phyloP scores from a whole-genome alignment of 2,329 filamentous ascomycete species.

The Alternaria viburni region DNA sequence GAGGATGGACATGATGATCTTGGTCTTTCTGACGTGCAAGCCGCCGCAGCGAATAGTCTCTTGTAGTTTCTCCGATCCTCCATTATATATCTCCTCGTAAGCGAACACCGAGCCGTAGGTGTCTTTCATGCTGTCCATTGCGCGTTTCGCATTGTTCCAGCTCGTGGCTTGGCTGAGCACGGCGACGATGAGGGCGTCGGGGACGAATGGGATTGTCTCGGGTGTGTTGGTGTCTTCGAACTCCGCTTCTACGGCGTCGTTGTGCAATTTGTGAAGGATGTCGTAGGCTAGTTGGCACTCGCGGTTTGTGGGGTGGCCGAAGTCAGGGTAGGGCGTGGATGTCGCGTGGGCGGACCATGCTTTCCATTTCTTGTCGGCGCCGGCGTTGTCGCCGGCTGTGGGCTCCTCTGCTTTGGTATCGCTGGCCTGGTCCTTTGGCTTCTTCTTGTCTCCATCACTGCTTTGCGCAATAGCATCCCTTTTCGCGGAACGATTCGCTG shows the following conservation, averaged over 20 bases:
- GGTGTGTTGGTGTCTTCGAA: not conserved
- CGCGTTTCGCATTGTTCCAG: constrained; percentile 12
- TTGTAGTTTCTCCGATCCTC: constrained; percentile 2
- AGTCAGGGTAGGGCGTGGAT: constrained; percentile 9
- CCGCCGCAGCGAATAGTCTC: constrained; percentile 2
- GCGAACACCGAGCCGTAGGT: constrained; percentile 7
- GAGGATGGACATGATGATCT: constrained; percentile 8
- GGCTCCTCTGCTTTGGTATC: not conserved
- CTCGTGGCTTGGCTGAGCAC: constrained; percentile 6
- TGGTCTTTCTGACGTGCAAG: constrained; percentile 4
- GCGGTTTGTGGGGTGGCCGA: constrained; percentile 2
- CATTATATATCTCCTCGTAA: not conserved
- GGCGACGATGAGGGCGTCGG: constrained; percentile 9
- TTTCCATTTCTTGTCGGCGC: constrained; percentile 8
- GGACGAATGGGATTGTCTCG: constrained; percentile 6
- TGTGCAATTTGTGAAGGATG: constrained; percentile 4
- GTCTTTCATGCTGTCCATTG: constrained; percentile 4
- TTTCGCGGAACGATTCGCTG: not conserved
- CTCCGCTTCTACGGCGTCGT: constrained; percentile 6
- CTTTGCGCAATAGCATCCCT: not conserved
- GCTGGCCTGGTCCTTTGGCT: not conserved
- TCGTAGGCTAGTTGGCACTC: constrained; percentile 10
- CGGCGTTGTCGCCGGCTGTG: not conserved
- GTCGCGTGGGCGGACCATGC: constrained; percentile 10
- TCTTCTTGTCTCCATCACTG: not conserved